Evolutionary conservation across 2,329 filamentous ascomycete genomes (phyloP).

Genomic region (Paracoccidioides lutzii): DNA sequence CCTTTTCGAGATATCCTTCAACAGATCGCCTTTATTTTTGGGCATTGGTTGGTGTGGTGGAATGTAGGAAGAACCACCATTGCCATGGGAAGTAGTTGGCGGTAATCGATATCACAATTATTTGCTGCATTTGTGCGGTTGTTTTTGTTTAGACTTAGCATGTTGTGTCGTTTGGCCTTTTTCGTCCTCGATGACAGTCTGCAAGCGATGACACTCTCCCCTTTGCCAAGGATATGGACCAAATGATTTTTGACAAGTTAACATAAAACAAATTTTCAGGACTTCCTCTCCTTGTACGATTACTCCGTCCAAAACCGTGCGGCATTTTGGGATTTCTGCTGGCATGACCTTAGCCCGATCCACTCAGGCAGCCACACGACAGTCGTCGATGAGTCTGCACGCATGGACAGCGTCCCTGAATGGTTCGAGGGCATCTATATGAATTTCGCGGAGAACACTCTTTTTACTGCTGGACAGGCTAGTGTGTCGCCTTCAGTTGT

Average conservation of each 20-base stretch:
- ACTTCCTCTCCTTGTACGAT: constrained; percentile 55
- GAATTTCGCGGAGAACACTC: constrained; percentile 70
- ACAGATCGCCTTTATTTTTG: not conserved
- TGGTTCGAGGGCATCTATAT: constrained; percentile 66
- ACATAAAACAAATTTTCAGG: constrained; percentile 28
- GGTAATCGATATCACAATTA: too few relatives aligned
- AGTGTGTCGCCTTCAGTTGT: constrained; percentile 33
- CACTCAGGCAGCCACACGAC: constrained; percentile 46
- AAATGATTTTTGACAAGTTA: not conserved
- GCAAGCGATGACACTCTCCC: not conserved
- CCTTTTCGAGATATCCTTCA: not conserved
- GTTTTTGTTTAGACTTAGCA: too few relatives aligned
- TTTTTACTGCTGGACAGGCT: constrained; percentile 42
- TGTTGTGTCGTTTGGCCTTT: not conserved
- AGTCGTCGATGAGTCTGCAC: constrained; percentile 56
- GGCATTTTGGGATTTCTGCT: constrained; percentile 54
- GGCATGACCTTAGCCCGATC: constrained; percentile 48
- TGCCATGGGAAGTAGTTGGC: too few relatives aligned
- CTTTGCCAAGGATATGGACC: not conserved
- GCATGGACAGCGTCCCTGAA: constrained; percentile 57
- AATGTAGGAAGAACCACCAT: too few relatives aligned
- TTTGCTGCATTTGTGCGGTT: too few relatives aligned
- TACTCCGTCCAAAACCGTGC: constrained; percentile 52
- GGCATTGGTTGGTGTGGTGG: not conserved
- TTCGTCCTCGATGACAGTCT: not conserved